Base-by-base conservation (phyloP, 2,329 filamentous ascomycete genomes). In the Pestalotiopsis sp. region DNA sequence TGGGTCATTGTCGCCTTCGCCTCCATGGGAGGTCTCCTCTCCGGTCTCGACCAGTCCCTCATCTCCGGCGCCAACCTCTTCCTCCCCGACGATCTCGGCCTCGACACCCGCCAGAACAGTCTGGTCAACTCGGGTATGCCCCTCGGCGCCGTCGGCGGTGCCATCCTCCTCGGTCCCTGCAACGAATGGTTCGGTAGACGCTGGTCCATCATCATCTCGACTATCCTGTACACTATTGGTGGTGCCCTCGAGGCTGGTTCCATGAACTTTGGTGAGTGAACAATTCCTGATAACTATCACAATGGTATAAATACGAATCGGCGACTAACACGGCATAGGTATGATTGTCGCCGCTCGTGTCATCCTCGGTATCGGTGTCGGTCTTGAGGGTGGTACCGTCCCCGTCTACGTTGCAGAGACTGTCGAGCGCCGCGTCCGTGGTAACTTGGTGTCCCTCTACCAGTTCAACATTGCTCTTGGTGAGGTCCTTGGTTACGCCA, bases 381-480 rank as follows among this genome's bases (percentile, higher is more conserved):
- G 91, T 80, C 84, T 93, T 1, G 91, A 93, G 76, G 91, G 91
- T 64, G 91, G 91, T 76, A 93, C 91, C 0, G 91, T 93, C 4
- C 91, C 91, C 0, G 89, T 93, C 66, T 93, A 93, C 71, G 91
- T 93, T 38, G 91, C 91, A 1, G 91, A 93, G 78, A 91, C 89
- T 0, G 91, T 93, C 58, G 90, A 91, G 73, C 84, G 88, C 39
- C 85, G 84, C 69, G 84, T 92, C 27, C 88, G 91, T 73, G 91
- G 91, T 72, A 93, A 93, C 77, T 80, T 93, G 64, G 91, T 93
- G 1, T 92, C 90, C 0, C 82, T 93, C 0, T 93, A 93, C 77
- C 92, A 93, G 76, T 88, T 93, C 79, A 93, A 92, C 80, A 93
- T 93, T 74, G 92, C 92, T 0, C 84, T 93, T 0, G 91, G 91